Base-by-base conservation (phyloP, 495 filamentous ascomycete genomes). In the Poronia punctata region DNA sequence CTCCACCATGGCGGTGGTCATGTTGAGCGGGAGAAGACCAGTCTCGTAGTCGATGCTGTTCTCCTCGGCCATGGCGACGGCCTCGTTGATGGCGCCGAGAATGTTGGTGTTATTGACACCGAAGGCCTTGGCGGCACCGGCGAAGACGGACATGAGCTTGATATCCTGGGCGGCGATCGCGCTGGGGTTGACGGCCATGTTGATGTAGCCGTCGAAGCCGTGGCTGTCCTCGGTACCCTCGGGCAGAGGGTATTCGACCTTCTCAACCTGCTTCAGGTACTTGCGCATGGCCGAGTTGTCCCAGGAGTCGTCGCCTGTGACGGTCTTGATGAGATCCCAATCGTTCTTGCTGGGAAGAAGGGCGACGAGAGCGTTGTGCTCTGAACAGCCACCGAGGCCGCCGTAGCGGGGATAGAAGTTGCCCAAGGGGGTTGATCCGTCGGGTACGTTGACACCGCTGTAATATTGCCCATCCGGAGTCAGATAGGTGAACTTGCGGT, bases 131-230 rank as follows among this genome's bases (percentile, higher is more conserved):
- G 68, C 75, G 14, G 71, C 75, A 2, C 68, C 71, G 0, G 67
- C 49, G 2, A 77, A 45, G 18, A 75, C 24, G 32, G 61, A 67
- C 6, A 79, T 48, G 4, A 82, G 55, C 40, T 75, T 75, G 0
- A 66, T 52, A 25, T 82, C 76, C 23, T 65, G 41, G 8, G 75
- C 49, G 2, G 72, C 64, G 24, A 79, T 52, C 11, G 50, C 64
- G 3, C 74, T 40, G 4, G 71, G 67, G 0, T 74, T 66, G 5
- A 65, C 46, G 17, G 70, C 67, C 1, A 70, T 76, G 12, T 53
- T 40, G 14, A 82, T 54, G 73, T 74, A 84, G 15, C 80, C 78
- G 26, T 67, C 52, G 36, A 61, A 70, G n/a, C 80, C 79, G 51
- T 83, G 79, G 19, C 60, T 50, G 5, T 63, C 62, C 6, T 34